Conservation (phyloP, 306 rosid species). For the Castanopsis chinensis region DNA sequence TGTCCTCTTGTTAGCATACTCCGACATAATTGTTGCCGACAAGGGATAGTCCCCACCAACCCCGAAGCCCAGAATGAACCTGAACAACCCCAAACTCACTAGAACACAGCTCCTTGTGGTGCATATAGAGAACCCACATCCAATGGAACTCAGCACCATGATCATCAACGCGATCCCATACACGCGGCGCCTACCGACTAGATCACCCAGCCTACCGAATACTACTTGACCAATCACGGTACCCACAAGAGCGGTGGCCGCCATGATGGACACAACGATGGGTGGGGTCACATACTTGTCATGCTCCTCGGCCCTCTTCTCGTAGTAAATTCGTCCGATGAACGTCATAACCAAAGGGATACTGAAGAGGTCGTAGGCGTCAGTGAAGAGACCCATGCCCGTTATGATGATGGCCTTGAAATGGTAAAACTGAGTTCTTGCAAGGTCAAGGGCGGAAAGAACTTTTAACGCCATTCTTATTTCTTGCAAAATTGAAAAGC, state of each 20-base stretch:
- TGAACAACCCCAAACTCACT: conserved; percentile 50
- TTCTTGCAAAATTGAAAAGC: too few species aligned
- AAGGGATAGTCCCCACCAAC: conserved; percentile 85
- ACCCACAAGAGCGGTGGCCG: conserved; percentile 44
- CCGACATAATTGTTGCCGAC: conserved; percentile 83
- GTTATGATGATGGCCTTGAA: conserved; percentile 79
- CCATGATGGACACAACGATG: conserved; percentile 11
- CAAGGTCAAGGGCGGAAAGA: conserved; percentile 50
- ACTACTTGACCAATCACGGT: conserved; percentile 56
- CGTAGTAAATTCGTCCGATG: conserved; percentile 48
- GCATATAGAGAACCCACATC: conserved; percentile 67
- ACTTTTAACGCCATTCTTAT: conserved; percentile 45
- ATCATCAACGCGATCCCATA: conserved; percentile 53
- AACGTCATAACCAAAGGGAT: conserved; percentile 47
- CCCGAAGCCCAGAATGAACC: conserved; percentile 68
- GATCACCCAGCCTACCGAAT: conserved; percentile 65
- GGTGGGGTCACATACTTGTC: neutral
- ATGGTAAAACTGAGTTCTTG: conserved; percentile 65
- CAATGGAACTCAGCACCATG: conserved; percentile 55
- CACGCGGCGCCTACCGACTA: conserved; percentile 50
- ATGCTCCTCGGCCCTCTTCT: accelerated
- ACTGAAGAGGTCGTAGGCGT: conserved; percentile 68
- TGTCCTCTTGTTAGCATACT: conserved; percentile 70
- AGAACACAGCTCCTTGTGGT: conserved; percentile 45
- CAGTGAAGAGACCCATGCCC: conserved; percentile 84